A percentile compares a stretch with the other conserved stretches of the same genome.
Evolutionary conservation across 75 land plant genomes (phyloP).

Genomic region (Azolla pinnata): DNA sequence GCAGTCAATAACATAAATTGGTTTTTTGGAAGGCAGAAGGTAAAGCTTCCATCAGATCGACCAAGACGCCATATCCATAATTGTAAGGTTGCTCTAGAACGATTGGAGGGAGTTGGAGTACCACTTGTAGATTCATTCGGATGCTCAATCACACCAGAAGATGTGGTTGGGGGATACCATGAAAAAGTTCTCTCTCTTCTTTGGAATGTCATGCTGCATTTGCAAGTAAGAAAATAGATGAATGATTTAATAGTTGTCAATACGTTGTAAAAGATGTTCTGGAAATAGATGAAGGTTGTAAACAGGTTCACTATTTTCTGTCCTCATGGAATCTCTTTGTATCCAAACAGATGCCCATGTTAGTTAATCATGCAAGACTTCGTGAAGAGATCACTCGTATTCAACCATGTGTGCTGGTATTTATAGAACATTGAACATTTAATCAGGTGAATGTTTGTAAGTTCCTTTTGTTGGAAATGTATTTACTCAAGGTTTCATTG

Average conservation of each 20-base stretch:
- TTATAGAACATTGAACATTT: too few species aligned
- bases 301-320: background rate
- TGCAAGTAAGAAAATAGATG: slow-evolving; percentile 48
- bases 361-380: background rate
- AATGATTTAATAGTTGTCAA: too few species aligned
- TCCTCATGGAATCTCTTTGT: too few species aligned
- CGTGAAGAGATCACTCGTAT: slow-evolving; percentile 4
- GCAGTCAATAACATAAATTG: slow-evolving; percentile 7
- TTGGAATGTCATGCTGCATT: slow-evolving; percentile 67
- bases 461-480: too few species aligned
- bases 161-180: slow-evolving; percentile 49
- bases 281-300: too few species aligned
- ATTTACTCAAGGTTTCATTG: too few species aligned
- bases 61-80: slow-evolving; percentile 46
- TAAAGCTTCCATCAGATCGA: slow-evolving; percentile 48
- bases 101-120: slow-evolving; percentile 53
- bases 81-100: slow-evolving; percentile 54
- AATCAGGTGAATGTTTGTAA: too few species aligned
- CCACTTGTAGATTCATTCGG: slow-evolving; percentile 59
- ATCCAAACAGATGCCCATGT: slow-evolving; percentile 1
- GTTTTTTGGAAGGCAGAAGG: slow-evolving; percentile 36
- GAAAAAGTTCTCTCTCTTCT: slow-evolving; percentile 46
- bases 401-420: background rate
- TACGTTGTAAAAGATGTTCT: too few species aligned
- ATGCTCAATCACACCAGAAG: slow-evolving; percentile 42